Evolutionary conservation across 2,329 filamentous ascomycete genomes (phyloP), one percentile per base, ranked within the genome.

Genomic region (Pseudonectria foliicola): DNA sequence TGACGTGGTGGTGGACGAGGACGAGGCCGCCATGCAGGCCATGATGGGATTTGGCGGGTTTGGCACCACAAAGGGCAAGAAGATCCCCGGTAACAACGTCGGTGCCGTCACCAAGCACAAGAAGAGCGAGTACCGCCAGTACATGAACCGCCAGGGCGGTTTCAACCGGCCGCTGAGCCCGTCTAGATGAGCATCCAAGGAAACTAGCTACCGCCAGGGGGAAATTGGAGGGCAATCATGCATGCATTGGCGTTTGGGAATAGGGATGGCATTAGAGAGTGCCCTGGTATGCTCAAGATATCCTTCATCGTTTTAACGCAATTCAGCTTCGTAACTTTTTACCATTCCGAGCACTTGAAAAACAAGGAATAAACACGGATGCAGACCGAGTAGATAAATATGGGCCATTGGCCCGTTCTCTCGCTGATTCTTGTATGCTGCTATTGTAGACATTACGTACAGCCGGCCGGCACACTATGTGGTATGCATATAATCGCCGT

Each of bases 81-180:
- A 95, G 56, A 80, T 98, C 2, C 73, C 76, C 0, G 92, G 92
- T 2, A 98, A 98, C 56, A 79, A 88, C 55, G 77, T 82, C 27
- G 89, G 85, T 36, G 86, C 71, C 0, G 79, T 95, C 34, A 71
- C 82, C 48, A 95, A 92, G 70, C 87, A 92, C 65, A 95, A 95
- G 77, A 89, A 87, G 76, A 85, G 82, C 11, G 77, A 93, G 68
- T 96, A 95, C 56, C 75, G 92, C 49, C 92, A 98, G 73, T 98
- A 98, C 62, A 98, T 98, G 79, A 92, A 92, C 55, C 75, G 85
- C 37, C 70, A 79, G 33, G 85, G 85, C 37, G 85, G 85, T 6
- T 92, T 92, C 67, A 92, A 90, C 57, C 65, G 85, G 50, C 84
- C 85, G 29, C 64, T 89, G 34, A 84, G 80, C 59, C 78, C 77